Evolutionary conservation across 1,139 yeast species (phyloP), one percentile per base, ranked within the genome.

Genomic region (Saccharomyces hybrid): DNA sequence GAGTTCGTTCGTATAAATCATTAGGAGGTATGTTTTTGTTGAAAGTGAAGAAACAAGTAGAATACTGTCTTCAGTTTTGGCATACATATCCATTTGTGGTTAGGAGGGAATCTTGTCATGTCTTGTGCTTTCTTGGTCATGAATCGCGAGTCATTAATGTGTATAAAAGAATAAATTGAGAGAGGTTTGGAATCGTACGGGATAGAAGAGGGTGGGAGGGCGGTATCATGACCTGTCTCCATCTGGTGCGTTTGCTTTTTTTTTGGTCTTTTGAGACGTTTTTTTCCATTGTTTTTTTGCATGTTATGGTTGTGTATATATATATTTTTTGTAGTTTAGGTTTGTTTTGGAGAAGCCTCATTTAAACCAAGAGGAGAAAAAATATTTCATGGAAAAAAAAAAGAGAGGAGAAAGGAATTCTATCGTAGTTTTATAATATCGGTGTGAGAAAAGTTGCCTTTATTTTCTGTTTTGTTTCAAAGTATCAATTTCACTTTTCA

Each of bases 401-500:
- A 31, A 32, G 4, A 31, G 12, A 31, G 29, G 11, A 19, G 44
- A 38, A 38, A 38, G n/a, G 44, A 38, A 38, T 38, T 19, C 44
- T 38, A 38, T 38, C 44, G 24, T 38, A 16, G 19, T 46, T 46
- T 19, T 34, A 27, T 16, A 50, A 41, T 42, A 34, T 26, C 24
- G 32, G n/a, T 6, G 48, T 47, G 14, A 19, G 29, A 14, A 44
- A 16, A 26, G 12, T 14, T 27, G 19, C 14, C 42, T 50, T 29
- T 29, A 48, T 32, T 51, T 52, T 49, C 51, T 34, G 29, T 50
- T 44, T 44, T 47, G 47, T 27, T 41, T 66, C 58, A 67, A 61
- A 51, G 56, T 59, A 52, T 58, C 64, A 53, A 71, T 55, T 59
- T 75, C 73, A n/a, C 64, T 58, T 52, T 64, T 64, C 59, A 76